phyloP scores from a whole-genome alignment of 148 eudicot genomes.

The Fagopyrum tataricum region DNA sequence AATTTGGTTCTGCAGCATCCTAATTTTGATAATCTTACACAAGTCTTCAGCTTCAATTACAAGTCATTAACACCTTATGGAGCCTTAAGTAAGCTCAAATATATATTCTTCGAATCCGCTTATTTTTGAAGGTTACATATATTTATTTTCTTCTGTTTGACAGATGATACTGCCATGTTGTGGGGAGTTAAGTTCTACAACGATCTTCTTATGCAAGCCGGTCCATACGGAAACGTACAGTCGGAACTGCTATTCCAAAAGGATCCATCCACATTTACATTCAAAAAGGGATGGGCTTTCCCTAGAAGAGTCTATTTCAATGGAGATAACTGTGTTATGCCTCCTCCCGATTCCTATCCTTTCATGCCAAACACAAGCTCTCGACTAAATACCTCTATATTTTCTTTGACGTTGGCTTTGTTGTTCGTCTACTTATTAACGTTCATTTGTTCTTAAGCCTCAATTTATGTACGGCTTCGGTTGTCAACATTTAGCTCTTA shows the following conservation, averaged over 20 bases:
- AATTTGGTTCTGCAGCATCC: conserved; percentile 52
- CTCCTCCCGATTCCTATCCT: conserved; percentile 52
- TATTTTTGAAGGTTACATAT: not conserved
- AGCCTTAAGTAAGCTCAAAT: conserved; percentile 28
- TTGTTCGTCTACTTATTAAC: conserved; percentile 20
- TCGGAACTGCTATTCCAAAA: conserved; percentile 49
- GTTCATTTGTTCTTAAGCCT: conserved; percentile 17
- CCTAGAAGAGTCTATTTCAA: conserved; percentile 60
- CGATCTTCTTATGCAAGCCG: conserved; percentile 52
- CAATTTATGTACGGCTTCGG: too few species aligned
- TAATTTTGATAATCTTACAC: conserved; percentile 39
- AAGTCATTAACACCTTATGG: conserved; percentile 33
- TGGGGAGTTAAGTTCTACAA: conserved; percentile 59
- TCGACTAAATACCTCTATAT: conserved; percentile 15
- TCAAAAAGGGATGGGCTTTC: conserved; percentile 62
- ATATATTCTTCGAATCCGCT: not conserved
- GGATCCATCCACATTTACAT: conserved; percentile 45
- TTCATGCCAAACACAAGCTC: conserved; percentile 43
- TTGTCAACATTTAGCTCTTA: too few species aligned
- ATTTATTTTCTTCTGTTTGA: not conserved
- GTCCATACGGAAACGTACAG: conserved; percentile 46
- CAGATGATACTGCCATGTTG: conserved; percentile 61
- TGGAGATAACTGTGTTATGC: conserved; percentile 27
- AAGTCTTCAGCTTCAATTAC: conserved; percentile 45
- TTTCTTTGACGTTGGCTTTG: conserved; percentile 21